Base-by-base conservation (phyloP, 805 yeast species). In the Lachancea kluyveri region DNA sequence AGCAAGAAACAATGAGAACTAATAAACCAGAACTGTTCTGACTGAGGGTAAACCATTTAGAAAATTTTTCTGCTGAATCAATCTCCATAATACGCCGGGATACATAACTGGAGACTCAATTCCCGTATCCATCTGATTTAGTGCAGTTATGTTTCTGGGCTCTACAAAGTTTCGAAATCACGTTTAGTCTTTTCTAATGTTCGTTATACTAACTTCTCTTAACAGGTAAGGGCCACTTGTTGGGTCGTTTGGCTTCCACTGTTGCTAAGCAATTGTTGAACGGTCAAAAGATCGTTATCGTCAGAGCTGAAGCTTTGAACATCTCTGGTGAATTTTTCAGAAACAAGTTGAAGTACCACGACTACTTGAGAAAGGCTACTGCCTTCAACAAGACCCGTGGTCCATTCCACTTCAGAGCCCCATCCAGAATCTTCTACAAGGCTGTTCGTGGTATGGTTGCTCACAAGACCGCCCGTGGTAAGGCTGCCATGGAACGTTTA, bases 341-440 rank as follows among this genome's bases (percentile, higher is more conserved):
- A 79, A 86, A 90, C 82, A 92, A 92, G 77, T 82, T 90, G 72
- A 92, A 92, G 84, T 92, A 87, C 92, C 96, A 88, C 73, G 99
- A 94, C 68, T 92, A 88, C 87, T 82, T 92, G 72, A 88, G 98
- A 81, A 92, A 92, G 81, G 84, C 94, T 61, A 88, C 98, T 66
- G 83, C 95, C 75, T 92, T 70, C 88, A 92, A 92, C 95, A 87
- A 87, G 77, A 81, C 77, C 63, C 82, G 87, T 70, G 99, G 98
- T 77, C 97, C 97, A 64, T 92, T 90, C 96, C 99, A 92, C 71
- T 92, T 92, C 95, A 92, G 97, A 75, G 99, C 99, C 48, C 99
- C 99, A 70, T 88, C 97, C 48, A 87, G 97, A 76, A 90, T 92
- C 73, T 87, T 92, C 74, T 88, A 88, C 94, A 92, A 92, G 83